Evolutionary conservation across 176 grass and related monocot genomes (phyloP).

Genomic region (Bothriochloa decipiens): DNA sequence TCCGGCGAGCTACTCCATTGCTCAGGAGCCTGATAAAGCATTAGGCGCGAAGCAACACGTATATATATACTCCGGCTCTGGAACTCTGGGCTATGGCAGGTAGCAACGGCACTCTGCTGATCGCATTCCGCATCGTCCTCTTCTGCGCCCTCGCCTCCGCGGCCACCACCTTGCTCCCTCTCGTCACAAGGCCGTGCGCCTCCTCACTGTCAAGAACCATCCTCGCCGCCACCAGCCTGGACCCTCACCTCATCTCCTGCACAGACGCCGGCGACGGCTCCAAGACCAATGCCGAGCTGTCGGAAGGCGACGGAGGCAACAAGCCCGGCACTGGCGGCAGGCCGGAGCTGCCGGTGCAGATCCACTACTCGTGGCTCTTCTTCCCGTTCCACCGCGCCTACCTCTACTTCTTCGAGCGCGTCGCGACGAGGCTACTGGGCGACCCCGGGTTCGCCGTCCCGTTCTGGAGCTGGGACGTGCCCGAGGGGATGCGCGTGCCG

Average conservation of each 20-base stretch:
- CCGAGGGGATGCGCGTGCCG: constrained; percentile 59
- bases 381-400: constrained; percentile 61
- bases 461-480: constrained; percentile 66
- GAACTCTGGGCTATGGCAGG: constrained; percentile 7
- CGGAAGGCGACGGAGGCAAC: not conserved
- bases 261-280: not conserved
- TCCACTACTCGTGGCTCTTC: constrained; percentile 69
- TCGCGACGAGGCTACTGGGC: constrained; percentile 52
- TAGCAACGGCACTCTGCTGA: not conserved
- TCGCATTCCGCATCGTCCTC: not conserved
- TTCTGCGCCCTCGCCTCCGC: not conserved
- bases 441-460: constrained; percentile 54
- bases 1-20: too few species aligned
- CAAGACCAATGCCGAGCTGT: not conserved
- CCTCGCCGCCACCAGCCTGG: constrained; percentile 29
- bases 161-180: not conserved
- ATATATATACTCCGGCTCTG: too few species aligned
- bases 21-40: too few species aligned
- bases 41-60: too few species aligned
- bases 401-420: constrained; percentile 72
- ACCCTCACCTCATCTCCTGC: constrained; percentile 37
- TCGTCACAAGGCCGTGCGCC: constrained; percentile 10
- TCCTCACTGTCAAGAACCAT: constrained; percentile 18
- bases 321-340: not conserved
- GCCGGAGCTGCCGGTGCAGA: constrained; percentile 28